phyloP scores from a whole-genome alignment of 495 filamentous ascomycete genomes.

The Lasiosphaeria ovina region DNA sequence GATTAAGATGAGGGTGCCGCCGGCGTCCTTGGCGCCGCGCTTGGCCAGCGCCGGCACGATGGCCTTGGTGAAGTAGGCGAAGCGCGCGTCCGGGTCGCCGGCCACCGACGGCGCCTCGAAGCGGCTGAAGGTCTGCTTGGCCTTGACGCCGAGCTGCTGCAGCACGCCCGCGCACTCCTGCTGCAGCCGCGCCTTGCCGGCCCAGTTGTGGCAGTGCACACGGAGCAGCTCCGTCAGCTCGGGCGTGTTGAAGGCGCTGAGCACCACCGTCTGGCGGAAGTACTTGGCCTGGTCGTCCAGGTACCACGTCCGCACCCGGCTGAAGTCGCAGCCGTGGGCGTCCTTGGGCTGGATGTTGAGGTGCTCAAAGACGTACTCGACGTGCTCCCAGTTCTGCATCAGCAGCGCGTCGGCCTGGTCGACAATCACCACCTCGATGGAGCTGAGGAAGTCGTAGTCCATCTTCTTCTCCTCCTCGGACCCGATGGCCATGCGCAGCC shows the following conservation, averaged over 20 bases:
- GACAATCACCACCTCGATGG: constrained; percentile 83
- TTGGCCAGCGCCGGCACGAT: constrained; percentile 68
- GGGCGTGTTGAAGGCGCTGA: constrained; percentile 81
- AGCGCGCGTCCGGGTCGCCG: constrained; percentile 83
- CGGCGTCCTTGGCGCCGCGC: constrained; percentile 49
- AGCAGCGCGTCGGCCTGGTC: constrained; percentile 91
- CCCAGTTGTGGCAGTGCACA: constrained; percentile 72
- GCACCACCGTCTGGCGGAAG: constrained; percentile 78
- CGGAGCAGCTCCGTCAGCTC: constrained; percentile 80
- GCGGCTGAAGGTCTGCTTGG: constrained; percentile 88
- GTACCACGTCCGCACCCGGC: constrained; percentile 86
- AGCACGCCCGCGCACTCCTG: constrained; percentile 66
- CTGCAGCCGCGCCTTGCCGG: constrained; percentile 71
- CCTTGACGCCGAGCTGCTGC: constrained; percentile 60
- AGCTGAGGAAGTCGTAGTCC: constrained; percentile 89
- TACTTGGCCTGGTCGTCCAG: constrained; percentile 78
- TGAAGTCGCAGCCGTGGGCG: constrained; percentile 91
- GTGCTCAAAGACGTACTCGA: constrained; percentile 85
- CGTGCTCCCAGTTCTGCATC: constrained; percentile 99
- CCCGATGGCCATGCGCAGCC: constrained; percentile 85
- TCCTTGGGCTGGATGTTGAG: constrained; percentile 88
- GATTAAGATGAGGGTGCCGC: constrained; percentile 77
- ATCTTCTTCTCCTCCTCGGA: constrained; percentile 68
- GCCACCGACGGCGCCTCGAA: constrained; percentile 66
- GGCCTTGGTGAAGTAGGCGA: constrained; percentile 82